Evolutionary conservation across 345 rosid species (phyloP).

Genomic region (Lenwebbia sp.): DNA sequence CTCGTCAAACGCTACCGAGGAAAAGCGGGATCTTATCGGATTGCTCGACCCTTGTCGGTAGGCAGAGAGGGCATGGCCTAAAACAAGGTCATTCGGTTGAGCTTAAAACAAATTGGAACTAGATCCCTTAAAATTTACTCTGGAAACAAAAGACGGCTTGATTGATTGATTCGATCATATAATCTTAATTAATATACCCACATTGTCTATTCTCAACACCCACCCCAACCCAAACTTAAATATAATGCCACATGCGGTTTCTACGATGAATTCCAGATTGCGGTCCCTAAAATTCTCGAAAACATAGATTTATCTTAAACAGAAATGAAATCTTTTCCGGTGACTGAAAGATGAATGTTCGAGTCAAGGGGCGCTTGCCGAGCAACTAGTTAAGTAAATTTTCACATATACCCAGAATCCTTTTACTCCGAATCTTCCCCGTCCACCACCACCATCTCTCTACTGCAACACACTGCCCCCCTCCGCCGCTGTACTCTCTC

Average conservation of each 20-base stretch:
- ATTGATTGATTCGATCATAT: neutral
- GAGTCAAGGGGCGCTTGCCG: no score
- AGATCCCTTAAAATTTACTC: neutral
- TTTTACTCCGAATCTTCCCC: neutral
- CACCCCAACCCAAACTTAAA: no score
- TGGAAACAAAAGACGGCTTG: neutral
- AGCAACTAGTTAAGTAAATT: neutral
- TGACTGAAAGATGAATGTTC: no score
- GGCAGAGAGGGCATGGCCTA: neutral
- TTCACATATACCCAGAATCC: neutral
- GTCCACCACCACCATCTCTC: neutral
- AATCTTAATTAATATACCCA: neutral
- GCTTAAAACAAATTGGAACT: neutral
- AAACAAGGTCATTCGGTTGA: neutral
- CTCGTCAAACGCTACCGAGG: neutral
- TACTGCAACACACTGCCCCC: neutral
- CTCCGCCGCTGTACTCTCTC: neutral
- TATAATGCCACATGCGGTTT: neutral
- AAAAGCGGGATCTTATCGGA: neutral
- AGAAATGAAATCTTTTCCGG: no score
- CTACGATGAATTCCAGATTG: neutral
- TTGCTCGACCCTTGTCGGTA: neutral
- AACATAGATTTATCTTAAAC: neutral
- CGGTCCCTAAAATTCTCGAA: rapidly evolving
- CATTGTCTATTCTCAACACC: neutral